Conservation (phyloP, 139 green algal genomes). For the Chlamydomonas schloesseri region DNA sequence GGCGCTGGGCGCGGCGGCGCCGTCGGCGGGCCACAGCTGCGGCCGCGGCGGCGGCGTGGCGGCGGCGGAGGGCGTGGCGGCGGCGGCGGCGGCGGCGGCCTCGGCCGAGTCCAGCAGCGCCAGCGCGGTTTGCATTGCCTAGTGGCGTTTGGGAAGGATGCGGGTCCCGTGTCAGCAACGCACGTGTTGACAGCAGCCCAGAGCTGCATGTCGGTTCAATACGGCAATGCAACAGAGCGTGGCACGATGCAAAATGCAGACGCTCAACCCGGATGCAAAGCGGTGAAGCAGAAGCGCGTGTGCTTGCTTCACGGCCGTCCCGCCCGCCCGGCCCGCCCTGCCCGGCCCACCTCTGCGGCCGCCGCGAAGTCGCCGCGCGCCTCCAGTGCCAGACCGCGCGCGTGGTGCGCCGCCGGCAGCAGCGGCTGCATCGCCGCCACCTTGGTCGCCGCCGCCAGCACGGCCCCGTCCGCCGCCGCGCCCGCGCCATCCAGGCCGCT, state of each 20-base stretch:
- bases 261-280: too few relatives aligned
- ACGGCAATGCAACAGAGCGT: too few relatives aligned
- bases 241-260: too few relatives aligned
- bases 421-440: constrained; percentile 66
- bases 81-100: not conserved
- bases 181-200: too few relatives aligned
- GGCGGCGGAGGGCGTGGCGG: not conserved
- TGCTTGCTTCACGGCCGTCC: too few relatives aligned
- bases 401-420: constrained; percentile 66
- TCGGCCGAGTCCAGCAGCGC: not conserved
- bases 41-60: constrained; percentile 6
- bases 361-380: constrained; percentile 48
- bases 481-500: not conserved
- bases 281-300: too few relatives aligned
- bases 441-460: constrained; percentile 64
- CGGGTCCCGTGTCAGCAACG: too few relatives aligned
- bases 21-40: not conserved
- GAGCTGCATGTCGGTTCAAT: too few relatives aligned
- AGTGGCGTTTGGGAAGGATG: too few relatives aligned
- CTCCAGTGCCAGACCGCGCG: constrained; percentile 66
- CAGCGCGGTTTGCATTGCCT: constrained; percentile 27
- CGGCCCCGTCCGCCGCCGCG: constrained; percentile 17
- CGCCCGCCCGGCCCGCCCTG: too few relatives aligned
- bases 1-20: constrained; percentile 6
- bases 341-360: constrained; percentile 46